Percentiles rank a stretch among this genome's conserved stretches.
phyloP scores from a whole-genome alignment of 805 yeast genomes.

The Schwanniomyces polymorphus region DNA sequence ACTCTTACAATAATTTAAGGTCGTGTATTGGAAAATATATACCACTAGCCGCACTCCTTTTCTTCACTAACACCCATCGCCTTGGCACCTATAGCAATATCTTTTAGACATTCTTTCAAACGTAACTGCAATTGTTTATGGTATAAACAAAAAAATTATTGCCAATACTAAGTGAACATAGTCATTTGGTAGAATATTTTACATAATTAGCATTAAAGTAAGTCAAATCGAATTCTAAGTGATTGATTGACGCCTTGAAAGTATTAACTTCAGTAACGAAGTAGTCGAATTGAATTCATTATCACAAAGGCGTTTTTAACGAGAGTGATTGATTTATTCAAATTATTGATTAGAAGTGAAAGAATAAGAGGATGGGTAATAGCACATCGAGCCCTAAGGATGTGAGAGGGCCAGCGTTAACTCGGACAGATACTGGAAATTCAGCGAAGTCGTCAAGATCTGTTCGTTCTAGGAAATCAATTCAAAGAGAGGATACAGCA shows the following conservation, averaged over 20 bases:
- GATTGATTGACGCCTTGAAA: neutral
- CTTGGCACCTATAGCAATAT: constrained; percentile 1
- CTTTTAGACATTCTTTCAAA: neutral
- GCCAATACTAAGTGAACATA: neutral
- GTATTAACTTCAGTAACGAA: neutral
- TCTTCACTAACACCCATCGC: constrained; percentile 1
- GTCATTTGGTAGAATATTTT: neutral
- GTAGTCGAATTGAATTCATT: neutral
- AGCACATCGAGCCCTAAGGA: constrained; percentile 44
- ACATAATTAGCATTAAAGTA: neutral
- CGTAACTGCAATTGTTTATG: neutral
- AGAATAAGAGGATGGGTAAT: constrained; percentile 46
- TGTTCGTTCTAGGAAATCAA: constrained; percentile 36
- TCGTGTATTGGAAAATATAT: neutral
- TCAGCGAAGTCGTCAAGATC: constrained; percentile 51
- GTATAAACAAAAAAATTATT: neutral
- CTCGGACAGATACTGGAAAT: constrained; percentile 54
- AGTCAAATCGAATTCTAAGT: neutral
- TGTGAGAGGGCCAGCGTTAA: constrained; percentile 41
- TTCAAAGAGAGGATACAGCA: constrained; percentile 22
- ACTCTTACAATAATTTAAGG: neutral
- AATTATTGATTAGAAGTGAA: neutral
- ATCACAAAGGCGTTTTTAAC: neutral
- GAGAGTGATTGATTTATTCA: neutral
- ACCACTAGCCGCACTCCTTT: constrained; percentile 1